These are phyloP conservation scores for Xylaria telfairii DNA, from an alignment of 495 filamentous ascomycete genomes.

Conservation along the genomic window DNA sequence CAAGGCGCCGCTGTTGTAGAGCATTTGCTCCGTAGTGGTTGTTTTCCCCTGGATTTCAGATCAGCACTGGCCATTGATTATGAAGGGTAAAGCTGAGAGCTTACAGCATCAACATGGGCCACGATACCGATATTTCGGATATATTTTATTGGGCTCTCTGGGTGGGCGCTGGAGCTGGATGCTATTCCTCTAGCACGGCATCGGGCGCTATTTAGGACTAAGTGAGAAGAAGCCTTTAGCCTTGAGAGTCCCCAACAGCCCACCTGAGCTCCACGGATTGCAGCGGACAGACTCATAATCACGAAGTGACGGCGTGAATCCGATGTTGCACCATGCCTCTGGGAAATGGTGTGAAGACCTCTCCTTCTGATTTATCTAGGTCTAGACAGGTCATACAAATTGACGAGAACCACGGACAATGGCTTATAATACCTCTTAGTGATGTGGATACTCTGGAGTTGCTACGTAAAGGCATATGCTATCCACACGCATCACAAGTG, in stretches of 20 bases:
- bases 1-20: slow-evolving; percentile 93
- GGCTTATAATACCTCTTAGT: not conserved
- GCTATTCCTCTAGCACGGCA: slow-evolving; percentile 24
- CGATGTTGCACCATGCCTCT: slow-evolving; percentile 5
- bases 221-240: slow-evolving; percentile 20
- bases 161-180: slow-evolving; percentile 23
- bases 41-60: slow-evolving; percentile 78
- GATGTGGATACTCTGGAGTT: not conserved
- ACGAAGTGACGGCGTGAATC: slow-evolving; percentile 3
- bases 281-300: slow-evolving; percentile 38
- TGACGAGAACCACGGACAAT: not conserved
- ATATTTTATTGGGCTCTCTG: slow-evolving; percentile 46
- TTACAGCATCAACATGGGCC: slow-evolving; percentile 95
- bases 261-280: slow-evolving; percentile 34
- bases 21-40: slow-evolving; percentile 98
- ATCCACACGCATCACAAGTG: not conserved
- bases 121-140: slow-evolving; percentile 99
- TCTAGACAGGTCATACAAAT: not conserved
- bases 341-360: not conserved
- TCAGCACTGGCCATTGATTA: not conserved
- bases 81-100: slow-evolving; percentile 32
- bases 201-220: slow-evolving; percentile 11
- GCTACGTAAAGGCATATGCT: not conserved
- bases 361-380: not conserved
- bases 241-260: slow-evolving; percentile 31